These are phyloP conservation scores for Austropuccinia psidii DNA, from an alignment of 1,284 basidiomycete species.

Conservation along the genomic window DNA sequence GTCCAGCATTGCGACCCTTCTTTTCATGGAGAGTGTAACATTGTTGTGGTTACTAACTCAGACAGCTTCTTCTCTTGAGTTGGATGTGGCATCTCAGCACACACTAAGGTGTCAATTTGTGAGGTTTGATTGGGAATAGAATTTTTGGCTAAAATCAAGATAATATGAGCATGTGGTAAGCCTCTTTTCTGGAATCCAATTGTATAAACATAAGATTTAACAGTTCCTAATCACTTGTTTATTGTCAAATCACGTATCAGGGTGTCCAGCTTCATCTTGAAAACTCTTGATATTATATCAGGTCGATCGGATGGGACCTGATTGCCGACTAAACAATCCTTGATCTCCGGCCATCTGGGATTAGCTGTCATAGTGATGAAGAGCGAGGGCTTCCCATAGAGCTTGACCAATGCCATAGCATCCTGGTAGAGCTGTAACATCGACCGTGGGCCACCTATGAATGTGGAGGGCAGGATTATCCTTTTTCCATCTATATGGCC, in stretches of 20 bases:
- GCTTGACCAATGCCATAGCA: constrained; percentile 47
- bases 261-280: neutral
- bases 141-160: neutral
- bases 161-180: constrained; percentile 13
- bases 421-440: constrained; percentile 48
- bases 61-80: neutral
- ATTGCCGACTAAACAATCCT: constrained; percentile 38
- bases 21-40: neutral
- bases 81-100: neutral
- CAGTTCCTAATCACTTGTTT: neutral
- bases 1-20: neutral
- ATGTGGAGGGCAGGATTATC: constrained; percentile 48
- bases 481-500: constrained; percentile 34
- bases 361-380: constrained; percentile 51
- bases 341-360: constrained; percentile 49
- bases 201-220: neutral
- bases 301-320: neutral
- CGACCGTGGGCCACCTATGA: constrained; percentile 47
- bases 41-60: neutral
- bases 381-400: constrained; percentile 46
- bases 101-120: neutral
- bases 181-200: constrained; percentile 21
- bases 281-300: neutral
- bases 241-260: neutral
- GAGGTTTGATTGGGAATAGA: neutral